A percentile compares a stretch with the other conserved stretches of the same genome.
These are phyloP conservation scores for Russula griseocarnosa DNA, from an alignment of 768 basidiomycete genomes.

Conservation along the genomic window DNA sequence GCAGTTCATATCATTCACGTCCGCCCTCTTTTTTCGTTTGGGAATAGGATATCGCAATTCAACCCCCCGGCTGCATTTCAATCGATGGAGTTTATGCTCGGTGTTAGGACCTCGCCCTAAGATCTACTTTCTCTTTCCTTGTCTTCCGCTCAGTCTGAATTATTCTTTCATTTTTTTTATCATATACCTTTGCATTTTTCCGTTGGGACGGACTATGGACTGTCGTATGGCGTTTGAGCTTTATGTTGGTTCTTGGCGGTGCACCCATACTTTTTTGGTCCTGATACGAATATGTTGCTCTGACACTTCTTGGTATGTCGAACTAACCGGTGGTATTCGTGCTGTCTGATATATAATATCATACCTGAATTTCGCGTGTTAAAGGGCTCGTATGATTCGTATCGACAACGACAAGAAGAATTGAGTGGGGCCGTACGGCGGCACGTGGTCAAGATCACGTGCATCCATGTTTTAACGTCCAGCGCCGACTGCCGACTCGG, in stretches of 20 bases:
- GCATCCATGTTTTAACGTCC: too few relatives aligned
- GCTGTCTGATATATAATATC: too few relatives aligned
- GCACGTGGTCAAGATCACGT: too few relatives aligned
- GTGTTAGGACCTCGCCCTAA: constrained; percentile 11
- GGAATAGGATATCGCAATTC: constrained; percentile 26
- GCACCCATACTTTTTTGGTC: neutral
- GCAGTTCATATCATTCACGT: neutral
- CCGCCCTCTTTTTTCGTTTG: neutral
- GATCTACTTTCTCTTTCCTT: neutral
- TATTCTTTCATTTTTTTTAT: neutral
- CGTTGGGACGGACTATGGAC: neutral
- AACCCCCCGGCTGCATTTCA: constrained; percentile 25
- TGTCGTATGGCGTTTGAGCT: neutral
- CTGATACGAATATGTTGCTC: neutral
- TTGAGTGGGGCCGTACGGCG: too few relatives aligned
- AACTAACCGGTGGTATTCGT: too few relatives aligned
- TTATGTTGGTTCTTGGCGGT: neutral
- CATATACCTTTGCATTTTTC: neutral
- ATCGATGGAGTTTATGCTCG: constrained; percentile 23
- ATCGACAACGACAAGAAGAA: too few relatives aligned
- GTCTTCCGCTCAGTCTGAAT: neutral
- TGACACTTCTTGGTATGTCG: neutral
- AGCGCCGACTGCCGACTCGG: too few relatives aligned
- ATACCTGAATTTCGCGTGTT: too few relatives aligned
- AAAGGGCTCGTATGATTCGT: too few relatives aligned